Conservation (phyloP, 108 stramenopile genomes). For the Pseudonitzschia delicatissima region DNA sequence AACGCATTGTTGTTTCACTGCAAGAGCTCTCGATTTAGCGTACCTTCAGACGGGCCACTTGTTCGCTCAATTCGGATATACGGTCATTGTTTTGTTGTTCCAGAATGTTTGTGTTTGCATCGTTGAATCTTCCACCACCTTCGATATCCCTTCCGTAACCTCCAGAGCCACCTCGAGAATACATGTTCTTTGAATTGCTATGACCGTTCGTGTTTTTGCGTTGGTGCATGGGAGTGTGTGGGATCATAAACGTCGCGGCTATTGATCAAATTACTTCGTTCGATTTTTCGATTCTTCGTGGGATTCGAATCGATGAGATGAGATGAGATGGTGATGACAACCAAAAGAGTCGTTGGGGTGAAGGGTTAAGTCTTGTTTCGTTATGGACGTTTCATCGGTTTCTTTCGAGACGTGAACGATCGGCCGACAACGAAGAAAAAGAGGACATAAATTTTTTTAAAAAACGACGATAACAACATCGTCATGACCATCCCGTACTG, state of each 20-base stretch:
- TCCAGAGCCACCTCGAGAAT: slow-evolving; percentile 25
- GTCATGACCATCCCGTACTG: no score
- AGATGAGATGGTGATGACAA: neutral
- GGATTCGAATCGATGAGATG: neutral
- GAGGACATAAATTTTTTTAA: no score
- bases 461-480: no score
- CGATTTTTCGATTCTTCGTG: neutral
- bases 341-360: no score
- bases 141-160: slow-evolving; percentile 58
- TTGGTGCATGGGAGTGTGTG: slow-evolving; percentile 43
- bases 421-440: no score
- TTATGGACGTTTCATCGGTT: no score
- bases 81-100: slow-evolving; percentile 89
- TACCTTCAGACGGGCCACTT: slow-evolving; percentile 74
- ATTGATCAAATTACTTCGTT: neutral
- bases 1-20: no score
- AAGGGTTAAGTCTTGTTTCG: no score
- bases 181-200: slow-evolving; percentile 37
- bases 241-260: neutral
- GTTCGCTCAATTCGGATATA: slow-evolving; percentile 75
- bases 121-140: slow-evolving; percentile 53
- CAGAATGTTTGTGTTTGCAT: slow-evolving; percentile 78
- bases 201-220: slow-evolving; percentile 36
- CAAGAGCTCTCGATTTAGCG: no score
- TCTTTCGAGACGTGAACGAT: no score